Conservation (phyloP, 139 green algal genomes). For the Dunaliella sp. region DNA sequence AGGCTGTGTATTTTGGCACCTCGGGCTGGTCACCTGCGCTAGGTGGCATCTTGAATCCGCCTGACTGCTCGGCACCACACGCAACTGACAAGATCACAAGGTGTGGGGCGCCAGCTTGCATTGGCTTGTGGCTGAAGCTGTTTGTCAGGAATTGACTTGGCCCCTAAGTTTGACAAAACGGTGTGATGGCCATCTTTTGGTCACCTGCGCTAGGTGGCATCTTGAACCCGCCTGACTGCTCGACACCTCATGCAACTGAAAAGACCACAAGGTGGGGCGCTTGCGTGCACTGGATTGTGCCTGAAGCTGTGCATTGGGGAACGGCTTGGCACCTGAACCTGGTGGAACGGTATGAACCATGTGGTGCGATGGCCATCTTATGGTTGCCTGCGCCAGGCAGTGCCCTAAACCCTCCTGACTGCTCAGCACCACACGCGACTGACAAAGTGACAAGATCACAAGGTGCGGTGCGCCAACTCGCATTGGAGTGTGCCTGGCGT, state of each 20-base stretch:
- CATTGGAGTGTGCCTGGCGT: neutral
- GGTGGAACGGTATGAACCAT: too few relatives aligned
- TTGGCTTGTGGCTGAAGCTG: neutral
- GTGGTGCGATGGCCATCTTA: too few relatives aligned
- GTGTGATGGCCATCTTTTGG: too few relatives aligned
- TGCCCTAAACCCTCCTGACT: constrained; percentile 46
- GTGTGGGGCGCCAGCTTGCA: constrained; percentile 12
- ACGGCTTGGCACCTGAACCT: too few relatives aligned
- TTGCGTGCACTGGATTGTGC: too few relatives aligned
- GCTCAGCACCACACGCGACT: constrained; percentile 30
- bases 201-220: constrained; percentile 50
- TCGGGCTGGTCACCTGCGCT: constrained; percentile 55
- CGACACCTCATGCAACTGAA: constrained; percentile 23
- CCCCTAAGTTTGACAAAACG: neutral
- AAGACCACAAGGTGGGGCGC: constrained; percentile 37
- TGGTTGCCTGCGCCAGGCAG: constrained; percentile 53
- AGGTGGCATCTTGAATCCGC: constrained; percentile 49
- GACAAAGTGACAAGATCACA: constrained; percentile 25
- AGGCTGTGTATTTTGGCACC: constrained; percentile 61
- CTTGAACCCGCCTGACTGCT: constrained; percentile 45
- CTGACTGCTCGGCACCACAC: constrained; percentile 35
- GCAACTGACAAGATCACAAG: constrained; percentile 25
- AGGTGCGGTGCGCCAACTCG: constrained; percentile 21
- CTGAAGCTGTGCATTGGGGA: too few relatives aligned
- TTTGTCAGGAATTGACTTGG: neutral